A percentile compares a stretch with the other conserved stretches of the same genome.
Evolutionary conservation across 2,329 filamentous ascomycete species (phyloP).

Genomic region (Alternaria conjuncta): DNA sequence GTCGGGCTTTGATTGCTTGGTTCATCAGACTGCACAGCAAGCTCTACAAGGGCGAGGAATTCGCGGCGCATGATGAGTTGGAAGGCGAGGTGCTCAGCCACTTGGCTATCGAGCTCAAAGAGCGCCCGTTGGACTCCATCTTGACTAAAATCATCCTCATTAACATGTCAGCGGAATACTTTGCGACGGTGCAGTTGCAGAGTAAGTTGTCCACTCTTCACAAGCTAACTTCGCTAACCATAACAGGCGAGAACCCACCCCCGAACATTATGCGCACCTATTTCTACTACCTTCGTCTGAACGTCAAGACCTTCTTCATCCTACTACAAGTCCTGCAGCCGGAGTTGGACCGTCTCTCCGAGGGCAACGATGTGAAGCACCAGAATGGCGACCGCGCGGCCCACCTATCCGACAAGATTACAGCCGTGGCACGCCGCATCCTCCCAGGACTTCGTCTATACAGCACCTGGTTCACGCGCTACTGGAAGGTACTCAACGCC

Average conservation of each 20-base stretch:
- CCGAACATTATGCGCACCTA: slow-evolving; percentile 51
- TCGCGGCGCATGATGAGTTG: slow-evolving; percentile 77
- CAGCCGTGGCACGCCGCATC: slow-evolving; percentile 64
- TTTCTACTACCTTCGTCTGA: slow-evolving; percentile 75
- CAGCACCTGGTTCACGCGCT: slow-evolving; percentile 69
- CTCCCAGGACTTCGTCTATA: slow-evolving; percentile 71
- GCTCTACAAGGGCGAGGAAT: slow-evolving; percentile 78
- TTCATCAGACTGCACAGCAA: slow-evolving; percentile 86
- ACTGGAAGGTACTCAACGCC: slow-evolving; percentile 61
- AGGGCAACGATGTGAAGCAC: slow-evolving; percentile 54
- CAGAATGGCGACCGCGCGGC: slow-evolving; percentile 43
- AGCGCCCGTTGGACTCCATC: slow-evolving; percentile 67
- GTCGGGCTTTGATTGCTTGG: slow-evolving; percentile 75
- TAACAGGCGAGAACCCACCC: slow-evolving; percentile 32
- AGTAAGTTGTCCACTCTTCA: slow-evolving; percentile 51
- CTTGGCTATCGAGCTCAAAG: slow-evolving; percentile 74
- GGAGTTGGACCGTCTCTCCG: slow-evolving; percentile 68
- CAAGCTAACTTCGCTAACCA: slow-evolving; percentile 13
- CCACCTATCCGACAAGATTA: slow-evolving; percentile 59
- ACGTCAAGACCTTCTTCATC: slow-evolving; percentile 76
- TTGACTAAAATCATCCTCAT: slow-evolving; percentile 82
- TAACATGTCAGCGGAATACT: slow-evolving; percentile 83
- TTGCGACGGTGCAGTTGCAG: slow-evolving; percentile 67
- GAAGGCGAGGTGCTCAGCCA: slow-evolving; percentile 86
- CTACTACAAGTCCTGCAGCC: slow-evolving; percentile 73